Conservation (phyloP, 768 basidiomycete species). For the Krasilnikovozyma curviuscula region DNA sequence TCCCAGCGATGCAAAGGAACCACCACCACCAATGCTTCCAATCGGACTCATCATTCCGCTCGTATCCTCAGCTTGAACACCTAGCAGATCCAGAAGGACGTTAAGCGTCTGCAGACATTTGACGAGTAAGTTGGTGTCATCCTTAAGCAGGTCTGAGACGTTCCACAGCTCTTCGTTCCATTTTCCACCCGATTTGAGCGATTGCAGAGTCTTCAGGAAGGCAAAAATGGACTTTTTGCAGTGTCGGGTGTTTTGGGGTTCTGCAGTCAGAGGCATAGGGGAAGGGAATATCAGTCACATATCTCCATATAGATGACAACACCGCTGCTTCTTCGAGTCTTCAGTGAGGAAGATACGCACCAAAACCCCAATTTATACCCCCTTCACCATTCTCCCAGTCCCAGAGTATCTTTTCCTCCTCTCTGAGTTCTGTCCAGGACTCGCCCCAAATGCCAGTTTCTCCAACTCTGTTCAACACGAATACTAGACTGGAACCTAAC, state of each 20-base stretch:
- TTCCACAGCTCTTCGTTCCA: conserved; percentile 60
- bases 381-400: not conserved
- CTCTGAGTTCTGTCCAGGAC: conserved; percentile 11
- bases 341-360: conserved; percentile 14
- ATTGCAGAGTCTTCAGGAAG: conserved; percentile 73
- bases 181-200: conserved; percentile 41
- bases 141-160: conserved; percentile 67
- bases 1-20: no score
- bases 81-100: conserved; percentile 24
- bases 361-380: conserved; percentile 10
- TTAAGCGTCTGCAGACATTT: conserved; percentile 42
- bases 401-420: conserved; percentile 7
- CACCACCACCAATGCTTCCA: no score
- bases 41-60: no score
- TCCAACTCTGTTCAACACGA: conserved; percentile 61
- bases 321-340: conserved; percentile 12
- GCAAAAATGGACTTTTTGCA: conserved; percentile 80
- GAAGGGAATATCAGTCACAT: conserved; percentile 22
- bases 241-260: conserved; percentile 48
- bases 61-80: no score
- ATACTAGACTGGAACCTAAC: conserved; percentile 80
- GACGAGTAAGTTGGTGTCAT: conserved; percentile 82
- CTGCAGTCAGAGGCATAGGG: conserved; percentile 44
- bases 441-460: conserved; percentile 14
- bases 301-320: conserved; percentile 20